Evolutionary conservation across 192 early-diverging fungal genomes (phyloP), one percentile per base, ranked within the genome.

Genomic region (Chytriomyces sp.): DNA sequence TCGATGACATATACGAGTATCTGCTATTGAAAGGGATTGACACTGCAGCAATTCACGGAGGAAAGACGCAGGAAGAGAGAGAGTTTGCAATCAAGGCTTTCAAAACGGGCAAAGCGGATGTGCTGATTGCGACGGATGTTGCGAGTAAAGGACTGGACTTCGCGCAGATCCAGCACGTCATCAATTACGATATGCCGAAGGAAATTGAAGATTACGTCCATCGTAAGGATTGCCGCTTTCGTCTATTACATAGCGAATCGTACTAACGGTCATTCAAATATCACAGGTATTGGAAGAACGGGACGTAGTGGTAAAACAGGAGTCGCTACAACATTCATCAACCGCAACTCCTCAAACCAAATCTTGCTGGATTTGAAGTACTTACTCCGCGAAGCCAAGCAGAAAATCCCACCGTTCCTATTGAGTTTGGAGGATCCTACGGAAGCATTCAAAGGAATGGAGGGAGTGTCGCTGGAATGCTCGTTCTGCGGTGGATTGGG

Each of bases 161-260:
- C 81, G 82, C 91, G 7, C 92, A 92, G 72, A 97, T 99, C 83
- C 93, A 97, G 75, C 97, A 99, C 72, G 97, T 99, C 63, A 99
- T 99, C 76, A 94, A 98, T 80, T 99, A 94, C 83, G 97, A 99
- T 79, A 96, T 99, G 94, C 97, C 97, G 50, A 97, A 97, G 76
- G 96, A 98, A 79, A 99, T 99, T 83, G 97, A 99, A 86, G 96
- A 98, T 84, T 99, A 97, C 82, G 94, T 75, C 7, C 73, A 75
- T 50, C 61, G 73, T 43, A n/a, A 76, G 61, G 7, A n/a, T n/a
- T n/a, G n/a, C n/a, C n/a, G n/a, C n/a, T n/a, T n/a, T n/a, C n/a
- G n/a, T n/a, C n/a, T n/a, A n/a, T n/a, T n/a, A n/a, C n/a, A n/a
- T n/a, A n/a, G n/a, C n/a, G n/a, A n/a, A n/a, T n/a, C 11, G 16